A percentile compares a stretch with the other conserved stretches of the same genome.
Conservation (phyloP, 2,329 filamentous ascomycete species). For the Exophiala sp. region DNA sequence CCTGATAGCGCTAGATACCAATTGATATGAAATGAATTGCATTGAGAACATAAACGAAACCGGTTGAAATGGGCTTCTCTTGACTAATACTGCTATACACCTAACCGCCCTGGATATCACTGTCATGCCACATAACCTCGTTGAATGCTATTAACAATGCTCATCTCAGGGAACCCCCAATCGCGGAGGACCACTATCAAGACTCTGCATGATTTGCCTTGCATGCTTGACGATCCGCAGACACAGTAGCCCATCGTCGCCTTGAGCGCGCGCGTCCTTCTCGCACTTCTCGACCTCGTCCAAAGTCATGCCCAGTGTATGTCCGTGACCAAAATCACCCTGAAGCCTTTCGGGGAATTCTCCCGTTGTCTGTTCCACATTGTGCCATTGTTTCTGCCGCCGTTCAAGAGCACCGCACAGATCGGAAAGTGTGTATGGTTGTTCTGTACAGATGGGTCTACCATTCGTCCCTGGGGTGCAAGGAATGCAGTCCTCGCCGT, state of each 20-base stretch:
- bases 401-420: slow-evolving; percentile 41
- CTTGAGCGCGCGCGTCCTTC: slow-evolving; percentile 3
- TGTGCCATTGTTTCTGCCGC: slow-evolving; percentile 43
- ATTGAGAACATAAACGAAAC: too few relatives aligned
- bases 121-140: too few relatives aligned
- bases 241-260: slow-evolving; percentile 28
- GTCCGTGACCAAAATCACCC: slow-evolving; percentile 7
- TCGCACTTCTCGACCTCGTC: slow-evolving; percentile 16
- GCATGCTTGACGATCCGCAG: slow-evolving; percentile 29
- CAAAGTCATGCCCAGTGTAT: slow-evolving; percentile 19
- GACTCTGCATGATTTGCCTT: slow-evolving; percentile 26
- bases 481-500: slow-evolving; percentile 23
- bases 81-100: too few relatives aligned
- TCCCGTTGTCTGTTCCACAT: slow-evolving; percentile 12
- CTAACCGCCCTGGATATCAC: too few relatives aligned
- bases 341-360: slow-evolving; percentile 15
- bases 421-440: slow-evolving; percentile 31
- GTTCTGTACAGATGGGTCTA: not conserved
- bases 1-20: too few relatives aligned
- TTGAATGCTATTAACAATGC: not conserved
- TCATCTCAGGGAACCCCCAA: not conserved
- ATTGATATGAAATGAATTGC: too few relatives aligned
- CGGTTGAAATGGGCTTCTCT: too few relatives aligned
- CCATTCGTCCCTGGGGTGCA: slow-evolving; percentile 5
- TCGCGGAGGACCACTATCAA: slow-evolving; percentile 19